Evolutionary conservation across 164 flowering plant species (phyloP).

Genomic region (Aristolochia fimbriata): DNA sequence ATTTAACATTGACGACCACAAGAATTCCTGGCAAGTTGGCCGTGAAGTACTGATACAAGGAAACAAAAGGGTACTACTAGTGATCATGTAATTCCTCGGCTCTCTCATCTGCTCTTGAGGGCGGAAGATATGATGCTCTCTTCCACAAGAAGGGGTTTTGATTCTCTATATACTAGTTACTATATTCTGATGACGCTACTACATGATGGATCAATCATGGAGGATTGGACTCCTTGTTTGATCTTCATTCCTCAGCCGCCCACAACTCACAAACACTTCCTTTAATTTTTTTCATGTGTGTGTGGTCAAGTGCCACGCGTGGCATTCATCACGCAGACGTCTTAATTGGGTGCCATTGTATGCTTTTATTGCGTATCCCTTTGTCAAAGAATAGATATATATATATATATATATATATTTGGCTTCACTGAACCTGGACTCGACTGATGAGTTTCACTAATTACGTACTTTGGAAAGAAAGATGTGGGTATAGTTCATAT

Average conservation of each 20-base stretch:
- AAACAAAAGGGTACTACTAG: neutral
- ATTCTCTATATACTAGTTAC: neutral
- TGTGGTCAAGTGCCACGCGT: too few species aligned
- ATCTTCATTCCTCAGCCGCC: neutral
- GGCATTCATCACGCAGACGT: too few species aligned
- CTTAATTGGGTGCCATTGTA: too few species aligned
- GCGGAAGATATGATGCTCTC: neutral
- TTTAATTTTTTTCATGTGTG: too few species aligned
- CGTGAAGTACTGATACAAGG: conserved; percentile 4
- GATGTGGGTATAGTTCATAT: too few species aligned
- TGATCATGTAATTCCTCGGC: neutral
- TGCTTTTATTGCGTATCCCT: too few species aligned
- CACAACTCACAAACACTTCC: neutral
- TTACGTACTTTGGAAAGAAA: too few species aligned
- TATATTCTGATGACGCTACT: neutral
- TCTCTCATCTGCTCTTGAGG: neutral
- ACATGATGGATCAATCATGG: neutral
- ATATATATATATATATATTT: too few species aligned
- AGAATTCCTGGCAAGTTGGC: neutral
- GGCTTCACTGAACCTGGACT: too few species aligned
- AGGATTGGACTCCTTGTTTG: neutral
- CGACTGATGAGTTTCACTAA: too few species aligned
- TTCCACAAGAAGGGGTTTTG: neutral
- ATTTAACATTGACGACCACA: too few species aligned
- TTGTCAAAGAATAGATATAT: too few species aligned